Evolutionary conservation across 352 stramenopile species (phyloP).

Genomic region (Phytophthora chlamydospora): DNA sequence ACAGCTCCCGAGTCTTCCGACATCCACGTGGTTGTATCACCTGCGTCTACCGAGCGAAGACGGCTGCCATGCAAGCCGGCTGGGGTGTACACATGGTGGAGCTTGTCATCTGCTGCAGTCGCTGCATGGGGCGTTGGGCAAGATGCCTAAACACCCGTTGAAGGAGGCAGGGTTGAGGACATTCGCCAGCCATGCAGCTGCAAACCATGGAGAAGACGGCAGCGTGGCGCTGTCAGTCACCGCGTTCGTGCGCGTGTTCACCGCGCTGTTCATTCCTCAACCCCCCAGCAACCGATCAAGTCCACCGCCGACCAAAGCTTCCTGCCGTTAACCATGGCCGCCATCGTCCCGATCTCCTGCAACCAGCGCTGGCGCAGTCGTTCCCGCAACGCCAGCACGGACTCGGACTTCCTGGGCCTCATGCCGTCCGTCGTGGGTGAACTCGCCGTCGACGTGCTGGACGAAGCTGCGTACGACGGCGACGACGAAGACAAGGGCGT

Average conservation of each 20-base stretch:
- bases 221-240: background rate
- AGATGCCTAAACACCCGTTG: slow-evolving; percentile 14
- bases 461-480: slow-evolving; percentile 17
- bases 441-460: slow-evolving; percentile 10
- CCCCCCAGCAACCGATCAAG: slow-evolving; percentile 13
- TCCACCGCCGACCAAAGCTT: background rate
- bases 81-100: slow-evolving; percentile 13
- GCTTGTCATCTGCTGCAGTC: slow-evolving; percentile 20
- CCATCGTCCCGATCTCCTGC: slow-evolving; percentile 65
- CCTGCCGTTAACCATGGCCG: slow-evolving; percentile 39
- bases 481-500: slow-evolving; percentile 42
- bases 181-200: slow-evolving; percentile 31
- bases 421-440: slow-evolving; percentile 10
- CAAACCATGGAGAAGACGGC: slow-evolving; percentile 1
- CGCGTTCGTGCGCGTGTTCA: slow-evolving; percentile 1
- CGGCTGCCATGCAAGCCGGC: slow-evolving; percentile 8
- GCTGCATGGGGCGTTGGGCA: slow-evolving; percentile 1
- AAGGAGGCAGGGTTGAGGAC: slow-evolving; percentile 18
- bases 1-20: background rate
- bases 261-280: slow-evolving; percentile 8
- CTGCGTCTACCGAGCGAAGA: background rate
- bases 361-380: slow-evolving; percentile 55
- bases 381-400: slow-evolving; percentile 56
- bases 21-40: slow-evolving; percentile 5
- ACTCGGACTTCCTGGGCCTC: slow-evolving; percentile 33